Conservation (phyloP, 148 eudicot genomes). For the Rhododendron molle region DNA sequence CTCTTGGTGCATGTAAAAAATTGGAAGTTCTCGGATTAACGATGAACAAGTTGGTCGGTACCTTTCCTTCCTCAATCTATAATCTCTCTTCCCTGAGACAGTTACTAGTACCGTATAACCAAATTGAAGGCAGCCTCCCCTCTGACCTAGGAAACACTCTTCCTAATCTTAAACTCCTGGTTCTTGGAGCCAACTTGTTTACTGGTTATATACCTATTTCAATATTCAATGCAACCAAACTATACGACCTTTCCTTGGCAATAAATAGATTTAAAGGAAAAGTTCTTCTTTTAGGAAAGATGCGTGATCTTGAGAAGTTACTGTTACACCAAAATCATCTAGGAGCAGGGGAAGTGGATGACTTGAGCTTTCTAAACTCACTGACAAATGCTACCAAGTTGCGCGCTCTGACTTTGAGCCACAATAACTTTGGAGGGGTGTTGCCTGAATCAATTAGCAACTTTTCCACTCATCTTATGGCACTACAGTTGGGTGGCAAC, state of each 20-base stretch:
- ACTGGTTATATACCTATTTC: background rate
- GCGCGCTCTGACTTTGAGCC: too few species aligned
- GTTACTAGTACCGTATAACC: background rate
- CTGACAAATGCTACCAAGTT: background rate
- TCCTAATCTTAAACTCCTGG: background rate
- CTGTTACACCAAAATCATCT: background rate
- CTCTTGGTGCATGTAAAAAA: background rate
- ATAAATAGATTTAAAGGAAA: background rate
- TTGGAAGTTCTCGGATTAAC: background rate
- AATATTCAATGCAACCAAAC: background rate
- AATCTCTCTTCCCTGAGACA: background rate
- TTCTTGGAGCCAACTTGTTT: background rate
- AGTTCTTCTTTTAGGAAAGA: background rate
- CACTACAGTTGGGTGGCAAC: rapidly evolving
- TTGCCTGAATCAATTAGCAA: background rate
- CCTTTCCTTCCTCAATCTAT: background rate
- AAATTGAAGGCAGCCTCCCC: background rate
- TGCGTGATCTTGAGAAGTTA: background rate
- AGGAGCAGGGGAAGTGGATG: background rate
- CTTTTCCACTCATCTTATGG: background rate
- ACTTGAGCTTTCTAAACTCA: background rate
- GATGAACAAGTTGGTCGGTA: background rate
- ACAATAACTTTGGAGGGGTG: background rate
- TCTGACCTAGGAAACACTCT: background rate
- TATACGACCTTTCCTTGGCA: rapidly evolving